phyloP scores from a whole-genome alignment of 73 alveolate genomes.

The Durusdinium trenchii region DNA sequence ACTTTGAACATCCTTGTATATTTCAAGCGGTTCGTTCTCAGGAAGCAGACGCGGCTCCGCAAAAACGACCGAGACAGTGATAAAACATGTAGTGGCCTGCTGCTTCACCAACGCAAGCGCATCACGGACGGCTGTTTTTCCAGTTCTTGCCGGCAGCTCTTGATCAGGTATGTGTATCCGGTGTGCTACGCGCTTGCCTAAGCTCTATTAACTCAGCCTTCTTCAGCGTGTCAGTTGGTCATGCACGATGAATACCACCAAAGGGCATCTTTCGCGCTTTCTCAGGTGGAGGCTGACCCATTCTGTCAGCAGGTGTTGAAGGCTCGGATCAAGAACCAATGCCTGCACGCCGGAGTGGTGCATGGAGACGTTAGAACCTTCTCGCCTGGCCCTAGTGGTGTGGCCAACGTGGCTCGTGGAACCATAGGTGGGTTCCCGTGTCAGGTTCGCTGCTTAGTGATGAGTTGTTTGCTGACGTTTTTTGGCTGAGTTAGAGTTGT shows the following conservation, averaged over 20 bases:
- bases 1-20: neutral
- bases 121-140: neutral
- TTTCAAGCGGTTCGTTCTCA: neutral
- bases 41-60: neutral
- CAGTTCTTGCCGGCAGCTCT: neutral
- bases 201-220: too few relatives aligned
- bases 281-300: neutral
- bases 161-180: neutral
- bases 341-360: neutral
- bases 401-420: neutral
- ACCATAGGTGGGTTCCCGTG: neutral
- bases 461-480: neutral
- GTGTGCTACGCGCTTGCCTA: neutral
- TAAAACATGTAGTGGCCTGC: neutral
- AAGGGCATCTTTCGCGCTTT: neutral
- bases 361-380: neutral
- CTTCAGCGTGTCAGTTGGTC: neutral
- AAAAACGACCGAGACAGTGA: neutral
- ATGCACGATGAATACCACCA: neutral
- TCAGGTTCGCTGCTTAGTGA: neutral
- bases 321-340: neutral
- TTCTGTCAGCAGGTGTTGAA: neutral
- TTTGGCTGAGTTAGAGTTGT: neutral
- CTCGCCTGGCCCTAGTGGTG: neutral
- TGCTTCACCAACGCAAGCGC: neutral